Conservation (phyloP, 306 rosid genomes). For the Corylus heterophylla region DNA sequence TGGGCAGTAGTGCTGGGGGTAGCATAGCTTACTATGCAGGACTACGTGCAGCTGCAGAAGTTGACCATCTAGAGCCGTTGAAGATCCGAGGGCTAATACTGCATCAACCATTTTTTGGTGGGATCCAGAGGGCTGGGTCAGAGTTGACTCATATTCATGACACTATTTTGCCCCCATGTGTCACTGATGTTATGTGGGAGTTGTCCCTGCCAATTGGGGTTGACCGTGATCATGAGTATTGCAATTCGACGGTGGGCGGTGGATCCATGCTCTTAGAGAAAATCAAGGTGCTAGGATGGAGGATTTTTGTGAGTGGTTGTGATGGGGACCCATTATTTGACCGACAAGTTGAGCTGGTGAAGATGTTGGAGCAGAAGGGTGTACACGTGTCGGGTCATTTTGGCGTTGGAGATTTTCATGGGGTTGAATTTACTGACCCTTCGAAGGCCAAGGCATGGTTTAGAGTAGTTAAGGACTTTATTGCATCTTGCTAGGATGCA, state of each 20-base stretch:
- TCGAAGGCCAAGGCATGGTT: conserved; percentile 26
- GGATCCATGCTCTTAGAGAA: neutral
- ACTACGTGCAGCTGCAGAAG: conserved; percentile 26
- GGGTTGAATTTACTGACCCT: conserved; percentile 28
- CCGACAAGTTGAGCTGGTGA: conserved; percentile 42
- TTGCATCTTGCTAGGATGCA: neutral
- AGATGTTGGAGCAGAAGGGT: conserved; percentile 33
- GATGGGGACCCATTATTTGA: conserved; percentile 58
- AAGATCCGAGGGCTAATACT: conserved; percentile 50
- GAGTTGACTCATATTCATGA: conserved; percentile 35
- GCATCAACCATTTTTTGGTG: conserved; percentile 53
- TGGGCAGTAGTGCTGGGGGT: conserved; percentile 57
- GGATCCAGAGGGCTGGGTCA: conserved; percentile 34
- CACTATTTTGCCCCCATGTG: conserved; percentile 6
- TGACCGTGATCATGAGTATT: conserved; percentile 53
- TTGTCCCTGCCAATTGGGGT: conserved; percentile 38
- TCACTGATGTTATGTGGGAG: conserved; percentile 39
- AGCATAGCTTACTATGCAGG: conserved; percentile 48
- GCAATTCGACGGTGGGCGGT: conserved; percentile 40
- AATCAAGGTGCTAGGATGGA: conserved; percentile 26
- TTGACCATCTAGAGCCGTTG: neutral
- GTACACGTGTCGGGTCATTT: conserved; percentile 38
- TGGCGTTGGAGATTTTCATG: conserved; percentile 44
- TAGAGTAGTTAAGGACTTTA: conserved; percentile 16
- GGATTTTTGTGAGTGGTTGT: conserved; percentile 35